A percentile compares a stretch with the other conserved stretches of the same genome.
Conservation (phyloP, 805 yeast species). For the Zygosaccharomyces pseudorouxii region DNA sequence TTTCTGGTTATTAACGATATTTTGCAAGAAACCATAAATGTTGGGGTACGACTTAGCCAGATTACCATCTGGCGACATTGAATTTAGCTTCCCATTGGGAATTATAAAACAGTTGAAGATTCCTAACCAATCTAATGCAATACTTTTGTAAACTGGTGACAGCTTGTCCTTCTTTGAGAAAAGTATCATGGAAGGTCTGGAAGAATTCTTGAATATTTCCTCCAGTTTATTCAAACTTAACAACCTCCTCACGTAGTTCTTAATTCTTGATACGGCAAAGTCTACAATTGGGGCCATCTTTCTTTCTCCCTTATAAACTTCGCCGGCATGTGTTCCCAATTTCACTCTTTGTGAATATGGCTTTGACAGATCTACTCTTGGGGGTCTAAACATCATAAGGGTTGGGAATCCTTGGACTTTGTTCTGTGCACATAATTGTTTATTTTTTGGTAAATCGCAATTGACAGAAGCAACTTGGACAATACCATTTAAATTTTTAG, state of each 20-base stretch:
- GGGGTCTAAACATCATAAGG: slow-evolving; percentile 74
- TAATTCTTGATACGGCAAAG: slow-evolving; percentile 52
- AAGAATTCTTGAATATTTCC: slow-evolving; percentile 18
- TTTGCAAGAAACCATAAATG: slow-evolving; percentile 16
- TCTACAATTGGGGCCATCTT: slow-evolving; percentile 49
- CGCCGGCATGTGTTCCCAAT: slow-evolving; percentile 44
- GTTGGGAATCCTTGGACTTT: slow-evolving; percentile 81
- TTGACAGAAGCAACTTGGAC: slow-evolving; percentile 76
- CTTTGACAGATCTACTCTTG: slow-evolving; percentile 44
- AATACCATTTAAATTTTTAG: slow-evolving; percentile 50
- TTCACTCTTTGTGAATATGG: slow-evolving; percentile 15
- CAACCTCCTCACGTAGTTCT: slow-evolving; percentile 59
- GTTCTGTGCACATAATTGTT: slow-evolving; percentile 61
- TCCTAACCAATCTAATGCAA: slow-evolving; percentile 67
- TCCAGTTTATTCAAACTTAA: slow-evolving; percentile 35
- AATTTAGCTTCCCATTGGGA: slow-evolving; percentile 29
- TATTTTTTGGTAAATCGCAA: slow-evolving; percentile 70
- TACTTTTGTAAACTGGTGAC: slow-evolving; percentile 54
- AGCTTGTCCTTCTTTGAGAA: slow-evolving; percentile 46
- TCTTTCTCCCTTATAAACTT: slow-evolving; percentile 59
- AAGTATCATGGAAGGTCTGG: slow-evolving; percentile 44
- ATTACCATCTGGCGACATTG: slow-evolving; percentile 1
- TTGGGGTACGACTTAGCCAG: slow-evolving; percentile 23
- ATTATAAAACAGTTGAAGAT: slow-evolving; percentile 45
- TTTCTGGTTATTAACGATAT: slow-evolving; percentile 13